A percentile compares a stretch with the other conserved stretches of the same genome.
These are phyloP conservation scores for Umbelopsis isabellina DNA, from an alignment of 192 early-diverging fungal genomes.

Conservation along the genomic window DNA sequence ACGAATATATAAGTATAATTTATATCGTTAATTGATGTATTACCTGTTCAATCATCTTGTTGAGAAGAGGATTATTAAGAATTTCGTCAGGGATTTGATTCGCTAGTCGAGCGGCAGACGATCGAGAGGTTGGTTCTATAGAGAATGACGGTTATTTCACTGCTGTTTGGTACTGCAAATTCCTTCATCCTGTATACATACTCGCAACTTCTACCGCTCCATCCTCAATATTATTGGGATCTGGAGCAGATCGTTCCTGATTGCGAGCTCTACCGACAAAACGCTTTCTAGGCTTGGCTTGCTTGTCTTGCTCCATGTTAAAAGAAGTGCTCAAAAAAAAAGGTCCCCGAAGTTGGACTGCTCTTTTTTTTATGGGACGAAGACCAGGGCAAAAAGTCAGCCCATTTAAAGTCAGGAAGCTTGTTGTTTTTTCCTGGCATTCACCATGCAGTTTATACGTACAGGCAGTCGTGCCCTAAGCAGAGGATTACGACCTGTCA, in stretches of 20 bases:
- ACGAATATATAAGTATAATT: too few relatives aligned
- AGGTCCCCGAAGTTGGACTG: background rate
- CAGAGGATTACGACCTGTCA: background rate
- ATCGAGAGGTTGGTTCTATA: slow-evolving; percentile 32
- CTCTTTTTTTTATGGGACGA: background rate
- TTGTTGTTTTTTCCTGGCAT: background rate
- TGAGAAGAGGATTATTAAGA: slow-evolving; percentile 76
- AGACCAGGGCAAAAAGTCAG: slow-evolving; percentile 3
- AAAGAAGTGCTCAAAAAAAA: slow-evolving; percentile 1
- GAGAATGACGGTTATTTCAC: background rate
- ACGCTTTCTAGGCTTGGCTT: slow-evolving; percentile 48
- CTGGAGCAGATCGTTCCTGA: slow-evolving; percentile 31
- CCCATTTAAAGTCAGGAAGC: background rate
- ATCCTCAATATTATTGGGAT: slow-evolving; percentile 51
- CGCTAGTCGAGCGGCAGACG: slow-evolving; percentile 43
- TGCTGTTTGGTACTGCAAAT: background rate
- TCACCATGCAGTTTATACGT: slow-evolving; percentile 13
- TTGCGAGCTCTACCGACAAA: slow-evolving; percentile 52
- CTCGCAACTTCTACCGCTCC: slow-evolving; percentile 49
- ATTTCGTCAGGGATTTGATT: slow-evolving; percentile 89
- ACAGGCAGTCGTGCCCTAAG: background rate
- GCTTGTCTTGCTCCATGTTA: slow-evolving; percentile 26
- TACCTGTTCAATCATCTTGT: slow-evolving; percentile 79
- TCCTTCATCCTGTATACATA: background rate
- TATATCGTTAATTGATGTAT: background rate